These are phyloP conservation scores for Dendrobium officinale DNA, from an alignment of 106 monocot species.

Conservation along the genomic window DNA sequence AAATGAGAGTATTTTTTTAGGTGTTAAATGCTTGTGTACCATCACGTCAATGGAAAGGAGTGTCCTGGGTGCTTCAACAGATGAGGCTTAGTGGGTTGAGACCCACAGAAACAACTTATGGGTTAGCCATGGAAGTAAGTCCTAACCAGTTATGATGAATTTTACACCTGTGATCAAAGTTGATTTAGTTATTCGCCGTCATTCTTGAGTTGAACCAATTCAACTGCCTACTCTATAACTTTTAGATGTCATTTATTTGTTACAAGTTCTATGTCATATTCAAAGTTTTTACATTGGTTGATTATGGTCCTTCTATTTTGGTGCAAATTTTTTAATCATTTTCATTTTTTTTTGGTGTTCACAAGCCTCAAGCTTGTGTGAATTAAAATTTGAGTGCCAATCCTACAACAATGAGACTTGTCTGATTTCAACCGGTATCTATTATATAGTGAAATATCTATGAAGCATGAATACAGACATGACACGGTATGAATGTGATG, in stretches of 20 bases:
- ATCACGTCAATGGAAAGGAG: constrained; percentile 90
- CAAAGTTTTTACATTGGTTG: neutral
- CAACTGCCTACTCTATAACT: neutral
- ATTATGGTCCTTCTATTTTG: neutral
- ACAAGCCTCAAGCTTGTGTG: neutral
- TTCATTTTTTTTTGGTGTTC: neutral
- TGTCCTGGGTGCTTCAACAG: constrained; percentile 74
- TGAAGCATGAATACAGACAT: no score
- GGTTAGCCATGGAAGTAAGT: constrained; percentile 90
- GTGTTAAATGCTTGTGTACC: constrained; percentile 83
- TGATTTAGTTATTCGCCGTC: neutral
- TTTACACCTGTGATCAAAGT: neutral
- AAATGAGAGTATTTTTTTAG: constrained; percentile 14
- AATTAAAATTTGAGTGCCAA: neutral
- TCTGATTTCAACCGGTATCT: neutral
- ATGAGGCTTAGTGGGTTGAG: constrained; percentile 51
- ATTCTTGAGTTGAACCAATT: neutral
- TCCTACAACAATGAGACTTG: neutral
- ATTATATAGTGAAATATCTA: neutral
- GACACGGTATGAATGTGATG: no score
- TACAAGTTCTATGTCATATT: neutral
- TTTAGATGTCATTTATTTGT: neutral
- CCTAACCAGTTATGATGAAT: neutral
- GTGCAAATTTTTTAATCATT: neutral
- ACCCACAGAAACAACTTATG: constrained; percentile 81